A percentile compares a stretch with the other conserved stretches of the same genome.
These are phyloP conservation scores for Halteria grandinella DNA, from an alignment of 73 alveolate genomes.

Conservation along the genomic window DNA sequence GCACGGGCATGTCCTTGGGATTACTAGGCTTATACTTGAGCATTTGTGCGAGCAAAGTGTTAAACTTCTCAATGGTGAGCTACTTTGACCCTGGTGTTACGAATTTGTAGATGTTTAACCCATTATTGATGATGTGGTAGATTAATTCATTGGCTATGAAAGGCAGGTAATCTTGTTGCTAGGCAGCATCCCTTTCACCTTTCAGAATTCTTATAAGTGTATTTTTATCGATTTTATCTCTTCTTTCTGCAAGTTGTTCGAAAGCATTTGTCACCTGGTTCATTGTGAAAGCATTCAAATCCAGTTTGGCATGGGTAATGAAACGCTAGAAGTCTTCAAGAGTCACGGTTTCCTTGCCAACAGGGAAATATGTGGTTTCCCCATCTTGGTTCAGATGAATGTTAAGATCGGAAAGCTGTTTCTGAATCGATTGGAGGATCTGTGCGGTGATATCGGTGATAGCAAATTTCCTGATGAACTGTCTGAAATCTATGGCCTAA, in stretches of 20 bases:
- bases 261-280: conserved; percentile 1
- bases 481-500: conserved; percentile 11
- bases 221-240: conserved; percentile 8
- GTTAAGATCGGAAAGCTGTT: neutral
- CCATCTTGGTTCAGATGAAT: too few species aligned
- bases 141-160: conserved; percentile 36
- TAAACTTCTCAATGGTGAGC: conserved; percentile 7
- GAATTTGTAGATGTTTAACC: conserved; percentile 15
- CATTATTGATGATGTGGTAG: conserved; percentile 26
- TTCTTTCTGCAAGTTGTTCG: conserved; percentile 23
- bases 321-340: too few species aligned
- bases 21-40: conserved; percentile 9
- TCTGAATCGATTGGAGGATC: conserved; percentile 1
- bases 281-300: too few species aligned
- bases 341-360: too few species aligned
- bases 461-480: neutral
- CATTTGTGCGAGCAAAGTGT: conserved; percentile 1
- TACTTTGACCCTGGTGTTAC: conserved; percentile 21
- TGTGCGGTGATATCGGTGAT: conserved; percentile 8
- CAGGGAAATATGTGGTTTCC: too few species aligned
- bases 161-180: conserved; percentile 21
- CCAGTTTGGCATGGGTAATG: too few species aligned
- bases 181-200: neutral
- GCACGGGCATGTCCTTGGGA: conserved; percentile 18
- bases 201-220: conserved; percentile 6